These are phyloP conservation scores for Clonostachys byssicola DNA, from an alignment of 2,329 filamentous ascomycete species.

Conservation along the genomic window DNA sequence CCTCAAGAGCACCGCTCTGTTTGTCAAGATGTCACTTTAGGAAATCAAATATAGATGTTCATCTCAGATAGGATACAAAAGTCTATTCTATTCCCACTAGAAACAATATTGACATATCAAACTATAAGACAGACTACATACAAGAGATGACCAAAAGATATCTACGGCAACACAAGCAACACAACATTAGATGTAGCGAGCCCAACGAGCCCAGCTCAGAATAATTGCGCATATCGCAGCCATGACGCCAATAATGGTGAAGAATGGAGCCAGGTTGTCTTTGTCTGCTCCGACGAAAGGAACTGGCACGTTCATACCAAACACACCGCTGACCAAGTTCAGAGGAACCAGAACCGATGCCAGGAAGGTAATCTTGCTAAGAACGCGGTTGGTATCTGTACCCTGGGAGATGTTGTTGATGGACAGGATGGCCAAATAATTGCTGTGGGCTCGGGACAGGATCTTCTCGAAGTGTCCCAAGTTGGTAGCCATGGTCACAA, in stretches of 20 bases:
- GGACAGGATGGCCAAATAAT: slow-evolving; percentile 91
- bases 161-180: no score
- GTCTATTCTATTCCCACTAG: not conserved
- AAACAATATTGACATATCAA: not conserved
- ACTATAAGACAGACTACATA: not conserved
- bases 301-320: slow-evolving; percentile 82
- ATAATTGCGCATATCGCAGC: slow-evolving; percentile 44
- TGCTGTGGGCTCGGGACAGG: slow-evolving; percentile 87
- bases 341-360: slow-evolving; percentile 95
- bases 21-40: not conserved
- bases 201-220: slow-evolving; percentile 38
- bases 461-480: slow-evolving; percentile 97
- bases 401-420: slow-evolving; percentile 89
- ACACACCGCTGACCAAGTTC: slow-evolving; percentile 83
- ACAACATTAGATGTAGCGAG: slow-evolving; percentile 40
- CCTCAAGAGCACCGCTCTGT: slow-evolving; percentile 2
- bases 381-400: slow-evolving; percentile 80
- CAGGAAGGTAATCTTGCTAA: slow-evolving; percentile 92
- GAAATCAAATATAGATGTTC: not conserved
- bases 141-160: not conserved
- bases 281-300: slow-evolving; percentile 50
- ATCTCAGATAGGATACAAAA: not conserved
- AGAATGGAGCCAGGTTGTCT: slow-evolving; percentile 51
- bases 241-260: slow-evolving; percentile 47
- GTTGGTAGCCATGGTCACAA: slow-evolving; percentile 98